Conservation (phyloP, 768 basidiomycete species). For the Mycena latifolia region DNA sequence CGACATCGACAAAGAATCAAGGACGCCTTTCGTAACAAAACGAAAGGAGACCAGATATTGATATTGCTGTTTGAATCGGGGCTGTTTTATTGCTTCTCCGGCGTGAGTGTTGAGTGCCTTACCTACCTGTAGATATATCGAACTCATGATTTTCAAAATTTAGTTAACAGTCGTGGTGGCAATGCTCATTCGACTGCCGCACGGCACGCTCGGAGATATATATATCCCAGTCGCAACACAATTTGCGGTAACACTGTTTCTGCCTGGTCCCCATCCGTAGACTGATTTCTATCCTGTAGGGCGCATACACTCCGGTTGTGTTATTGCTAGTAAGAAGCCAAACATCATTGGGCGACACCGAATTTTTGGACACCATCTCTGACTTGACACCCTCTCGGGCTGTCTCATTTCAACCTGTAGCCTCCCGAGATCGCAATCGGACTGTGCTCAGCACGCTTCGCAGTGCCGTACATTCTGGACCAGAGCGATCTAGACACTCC, state of each 20-base stretch:
- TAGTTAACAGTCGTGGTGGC: neutral
- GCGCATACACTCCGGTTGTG: slow-evolving; percentile 9
- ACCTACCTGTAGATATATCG: neutral
- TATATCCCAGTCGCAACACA: neutral
- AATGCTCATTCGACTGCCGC: neutral
- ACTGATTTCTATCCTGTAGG: neutral
- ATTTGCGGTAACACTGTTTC: neutral
- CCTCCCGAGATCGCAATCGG: neutral
- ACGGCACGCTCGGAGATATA: slow-evolving; percentile 10
- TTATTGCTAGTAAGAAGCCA: neutral
- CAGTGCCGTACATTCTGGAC: neutral
- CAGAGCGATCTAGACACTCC: neutral
- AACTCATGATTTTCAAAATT: neutral
- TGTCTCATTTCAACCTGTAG: neutral
- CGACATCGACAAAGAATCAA: slow-evolving; percentile 12
- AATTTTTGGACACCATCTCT: slow-evolving; percentile 4
- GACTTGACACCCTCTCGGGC: neutral
- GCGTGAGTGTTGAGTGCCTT: neutral
- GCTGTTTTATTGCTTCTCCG: slow-evolving; percentile 15
- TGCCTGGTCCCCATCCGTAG: too few relatives aligned
- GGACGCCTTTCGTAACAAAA: neutral
- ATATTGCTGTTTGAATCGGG: slow-evolving; percentile 12
- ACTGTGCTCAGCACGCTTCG: neutral
- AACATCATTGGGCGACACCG: neutral
- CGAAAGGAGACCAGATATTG: neutral